A percentile compares a stretch with the other conserved stretches of the same genome.
Conservation (phyloP, 2,329 filamentous ascomycete species). For the Alternaria brassicicola region DNA sequence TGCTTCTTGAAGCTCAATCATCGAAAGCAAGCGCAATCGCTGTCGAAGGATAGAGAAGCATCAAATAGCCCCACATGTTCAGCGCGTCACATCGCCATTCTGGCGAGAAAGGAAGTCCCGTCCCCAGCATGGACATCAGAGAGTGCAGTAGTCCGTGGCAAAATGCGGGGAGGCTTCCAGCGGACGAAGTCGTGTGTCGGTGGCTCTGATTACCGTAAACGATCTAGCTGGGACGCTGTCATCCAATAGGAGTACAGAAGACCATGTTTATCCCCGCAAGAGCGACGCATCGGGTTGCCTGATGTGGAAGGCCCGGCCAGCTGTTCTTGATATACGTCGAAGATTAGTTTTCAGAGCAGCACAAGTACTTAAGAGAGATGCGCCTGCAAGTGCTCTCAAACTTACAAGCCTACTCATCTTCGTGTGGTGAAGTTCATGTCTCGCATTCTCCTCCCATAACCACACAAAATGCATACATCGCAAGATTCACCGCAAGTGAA, state of each 20-base stretch:
- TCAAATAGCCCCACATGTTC: neutral
- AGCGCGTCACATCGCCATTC: neutral
- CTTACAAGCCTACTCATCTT: neutral
- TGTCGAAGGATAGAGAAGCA: neutral
- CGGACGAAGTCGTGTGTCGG: constrained; percentile 1
- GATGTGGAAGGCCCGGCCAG: constrained; percentile 1
- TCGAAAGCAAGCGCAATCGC: neutral
- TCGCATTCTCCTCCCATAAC: neutral
- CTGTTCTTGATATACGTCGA: neutral
- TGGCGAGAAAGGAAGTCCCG: neutral
- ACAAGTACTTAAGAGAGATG: neutral
- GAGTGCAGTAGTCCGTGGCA: constrained; percentile 1
- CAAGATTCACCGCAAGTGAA: constrained; percentile 18
- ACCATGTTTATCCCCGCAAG: neutral
- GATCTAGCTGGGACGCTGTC: neutral
- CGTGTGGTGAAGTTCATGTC: neutral
- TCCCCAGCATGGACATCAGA: neutral
- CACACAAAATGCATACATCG: constrained; percentile 26
- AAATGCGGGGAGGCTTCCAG: constrained; percentile 9
- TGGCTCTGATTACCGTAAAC: constrained; percentile 21
- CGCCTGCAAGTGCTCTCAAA: neutral
- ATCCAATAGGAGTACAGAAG: constrained; percentile 4
- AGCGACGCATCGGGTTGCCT: constrained; percentile 12
- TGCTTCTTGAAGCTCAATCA: constrained; percentile 4
- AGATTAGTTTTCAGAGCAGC: neutral